phyloP scores from a whole-genome alignment of 192 early-diverging fungal species.

The Backusella morwellensis region DNA sequence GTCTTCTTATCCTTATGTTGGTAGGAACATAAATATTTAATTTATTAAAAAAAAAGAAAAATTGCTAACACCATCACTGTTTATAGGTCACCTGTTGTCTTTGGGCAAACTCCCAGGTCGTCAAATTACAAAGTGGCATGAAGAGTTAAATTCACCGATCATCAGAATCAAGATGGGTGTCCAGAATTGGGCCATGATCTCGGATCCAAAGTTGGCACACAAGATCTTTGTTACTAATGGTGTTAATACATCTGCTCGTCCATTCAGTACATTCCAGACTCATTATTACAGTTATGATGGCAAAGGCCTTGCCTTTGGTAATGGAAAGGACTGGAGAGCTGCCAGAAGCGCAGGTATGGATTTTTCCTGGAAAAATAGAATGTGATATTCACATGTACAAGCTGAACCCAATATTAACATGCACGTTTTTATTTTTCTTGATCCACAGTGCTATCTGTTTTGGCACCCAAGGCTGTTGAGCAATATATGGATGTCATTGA shows the following conservation, averaged over 20 bases:
- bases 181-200: not conserved
- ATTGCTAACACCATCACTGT: too few relatives aligned
- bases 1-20: conserved; percentile 11
- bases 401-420: not conserved
- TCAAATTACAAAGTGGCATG: not conserved
- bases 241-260: not conserved
- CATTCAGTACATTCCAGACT: not conserved
- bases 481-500: not conserved
- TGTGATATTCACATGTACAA: not conserved
- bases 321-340: conserved; percentile 7
- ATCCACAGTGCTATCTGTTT: not conserved
- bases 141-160: conserved; percentile 2
- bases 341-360: not conserved
- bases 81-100: not conserved
- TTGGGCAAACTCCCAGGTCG: not conserved
- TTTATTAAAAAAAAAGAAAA: not conserved
- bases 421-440: too few relatives aligned
- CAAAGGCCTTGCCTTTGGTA: not conserved
- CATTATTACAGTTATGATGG: not conserved
- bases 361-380: not conserved
- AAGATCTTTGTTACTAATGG: conserved; percentile 12
- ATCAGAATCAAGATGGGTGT: conserved; percentile 8
- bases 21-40: not conserved
- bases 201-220: conserved; percentile 2
- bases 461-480: not conserved